phyloP scores from a whole-genome alignment of 2,329 filamentous ascomycete species.

The Talaromyces sp. region DNA sequence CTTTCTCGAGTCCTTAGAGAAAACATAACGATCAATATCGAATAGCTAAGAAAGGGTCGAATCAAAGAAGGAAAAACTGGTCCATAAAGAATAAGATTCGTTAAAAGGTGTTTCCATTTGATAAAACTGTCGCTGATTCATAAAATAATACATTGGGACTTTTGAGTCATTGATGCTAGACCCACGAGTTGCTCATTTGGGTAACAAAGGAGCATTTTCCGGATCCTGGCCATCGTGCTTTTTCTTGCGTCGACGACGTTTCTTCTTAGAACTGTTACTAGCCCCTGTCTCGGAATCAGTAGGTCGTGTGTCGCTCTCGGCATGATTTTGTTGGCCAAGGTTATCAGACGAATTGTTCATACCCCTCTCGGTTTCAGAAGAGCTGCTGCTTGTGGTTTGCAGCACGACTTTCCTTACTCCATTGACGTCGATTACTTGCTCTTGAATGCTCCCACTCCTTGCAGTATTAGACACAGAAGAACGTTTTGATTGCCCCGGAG shows the following conservation, averaged over 20 bases:
- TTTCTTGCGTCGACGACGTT: slow-evolving; percentile 23
- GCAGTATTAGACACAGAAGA: slow-evolving; percentile 46
- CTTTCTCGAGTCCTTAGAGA: neutral
- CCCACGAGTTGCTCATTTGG: neutral
- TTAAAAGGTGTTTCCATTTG: neutral
- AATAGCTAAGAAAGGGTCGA: no score
- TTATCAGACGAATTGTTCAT: neutral
- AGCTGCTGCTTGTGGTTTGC: slow-evolving; percentile 59
- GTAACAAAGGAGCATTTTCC: slow-evolving; percentile 20
- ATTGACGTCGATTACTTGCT: slow-evolving; percentile 68
- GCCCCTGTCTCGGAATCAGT: slow-evolving; percentile 5
- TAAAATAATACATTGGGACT: neutral
- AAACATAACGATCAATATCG: no score
- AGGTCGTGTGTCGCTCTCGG: neutral
- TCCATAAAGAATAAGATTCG: neutral
- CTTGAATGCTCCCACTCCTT: slow-evolving; percentile 71
- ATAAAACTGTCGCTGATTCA: neutral
- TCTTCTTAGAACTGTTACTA: slow-evolving; percentile 17
- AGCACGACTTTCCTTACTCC: slow-evolving; percentile 73
- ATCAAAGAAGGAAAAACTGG: no score
- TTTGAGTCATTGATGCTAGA: neutral
- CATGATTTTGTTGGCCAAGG: neutral
- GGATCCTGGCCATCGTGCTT: slow-evolving; percentile 9
- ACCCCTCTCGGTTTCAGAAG: slow-evolving; percentile 27
- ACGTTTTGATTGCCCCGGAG: slow-evolving; percentile 18